These are phyloP conservation scores for Prunella vulgaris DNA, from an alignment of 257 asterid genomes.

Conservation along the genomic window DNA sequence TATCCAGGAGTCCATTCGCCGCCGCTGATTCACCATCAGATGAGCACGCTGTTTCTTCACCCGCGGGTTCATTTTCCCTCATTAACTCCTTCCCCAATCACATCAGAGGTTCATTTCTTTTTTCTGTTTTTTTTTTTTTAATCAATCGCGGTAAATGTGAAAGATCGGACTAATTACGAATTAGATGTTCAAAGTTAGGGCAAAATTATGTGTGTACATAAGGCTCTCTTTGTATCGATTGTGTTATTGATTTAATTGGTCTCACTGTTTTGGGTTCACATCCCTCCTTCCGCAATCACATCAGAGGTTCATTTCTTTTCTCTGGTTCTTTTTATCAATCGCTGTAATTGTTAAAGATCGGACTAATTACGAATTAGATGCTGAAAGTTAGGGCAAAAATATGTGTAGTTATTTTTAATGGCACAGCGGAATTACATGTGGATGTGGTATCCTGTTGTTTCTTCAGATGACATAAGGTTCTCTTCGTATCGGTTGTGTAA, in stretches of 20 bases:
- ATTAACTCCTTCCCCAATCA: constrained; percentile 32
- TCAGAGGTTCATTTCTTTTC: constrained; percentile 43
- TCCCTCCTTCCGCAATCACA: constrained; percentile 36
- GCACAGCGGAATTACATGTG: not conserved
- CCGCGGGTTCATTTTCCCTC: constrained; percentile 11
- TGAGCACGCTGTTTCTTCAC: constrained; percentile 30
- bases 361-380: not conserved
- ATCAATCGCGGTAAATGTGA: not conserved
- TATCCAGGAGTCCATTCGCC: constrained; percentile 30
- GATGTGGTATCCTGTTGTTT: not conserved
- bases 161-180: not conserved
- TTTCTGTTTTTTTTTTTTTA: not conserved
- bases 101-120: constrained; percentile 46
- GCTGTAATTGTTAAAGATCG: not conserved
- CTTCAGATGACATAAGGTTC: constrained; percentile 13
- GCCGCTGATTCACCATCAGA: constrained; percentile 37
- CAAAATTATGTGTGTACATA: not conserved
- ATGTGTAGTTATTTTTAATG: not conserved
- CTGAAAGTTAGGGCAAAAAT: not conserved
- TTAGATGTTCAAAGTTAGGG: not conserved
- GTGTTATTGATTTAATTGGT: too few species aligned
- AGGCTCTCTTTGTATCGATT: too few species aligned
- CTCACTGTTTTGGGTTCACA: too few species aligned
- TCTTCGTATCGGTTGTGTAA: not conserved
- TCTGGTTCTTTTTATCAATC: not conserved